These are phyloP conservation scores for Cylindrodendrum hubeiense DNA, from an alignment of 2,329 filamentous ascomycete species.

Conservation along the genomic window DNA sequence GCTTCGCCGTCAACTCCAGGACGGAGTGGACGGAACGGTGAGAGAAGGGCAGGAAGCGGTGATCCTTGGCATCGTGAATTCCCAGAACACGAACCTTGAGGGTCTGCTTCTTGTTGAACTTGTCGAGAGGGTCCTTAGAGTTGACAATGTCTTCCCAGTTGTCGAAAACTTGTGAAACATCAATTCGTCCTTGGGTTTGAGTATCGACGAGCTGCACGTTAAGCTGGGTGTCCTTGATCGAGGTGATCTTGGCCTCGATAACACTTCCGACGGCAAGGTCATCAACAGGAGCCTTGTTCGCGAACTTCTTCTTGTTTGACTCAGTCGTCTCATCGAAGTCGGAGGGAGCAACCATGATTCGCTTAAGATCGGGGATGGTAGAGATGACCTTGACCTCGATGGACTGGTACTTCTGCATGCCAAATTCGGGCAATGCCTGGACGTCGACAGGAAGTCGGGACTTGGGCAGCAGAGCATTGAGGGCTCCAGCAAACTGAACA, in stretches of 20 bases:
- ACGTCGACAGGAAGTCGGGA: constrained; percentile 80
- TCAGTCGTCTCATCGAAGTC: constrained; percentile 61
- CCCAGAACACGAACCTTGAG: constrained; percentile 84
- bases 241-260: constrained; percentile 82
- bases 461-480: constrained; percentile 85
- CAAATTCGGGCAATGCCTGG: constrained; percentile 78
- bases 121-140: constrained; percentile 80
- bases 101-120: constrained; percentile 78
- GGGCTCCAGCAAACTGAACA: constrained; percentile 84
- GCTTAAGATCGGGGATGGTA: constrained; percentile 76
- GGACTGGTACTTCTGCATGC: constrained; percentile 81
- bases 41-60: constrained; percentile 91
- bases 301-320: constrained; percentile 52
- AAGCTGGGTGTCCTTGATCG: constrained; percentile 90
- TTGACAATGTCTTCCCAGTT: constrained; percentile 88
- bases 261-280: constrained; percentile 81
- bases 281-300: constrained; percentile 54
- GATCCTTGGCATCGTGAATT: constrained; percentile 89
- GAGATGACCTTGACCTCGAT: constrained; percentile 79
- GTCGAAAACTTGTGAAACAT: constrained; percentile 92
- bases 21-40: constrained; percentile 86
- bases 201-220: constrained; percentile 87
- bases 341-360: constrained; percentile 71
- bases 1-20: constrained; percentile 88
- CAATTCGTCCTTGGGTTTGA: constrained; percentile 86